These are phyloP conservation scores for Leccinum variicolor DNA, from an alignment of 768 basidiomycete genomes.

Conservation along the genomic window DNA sequence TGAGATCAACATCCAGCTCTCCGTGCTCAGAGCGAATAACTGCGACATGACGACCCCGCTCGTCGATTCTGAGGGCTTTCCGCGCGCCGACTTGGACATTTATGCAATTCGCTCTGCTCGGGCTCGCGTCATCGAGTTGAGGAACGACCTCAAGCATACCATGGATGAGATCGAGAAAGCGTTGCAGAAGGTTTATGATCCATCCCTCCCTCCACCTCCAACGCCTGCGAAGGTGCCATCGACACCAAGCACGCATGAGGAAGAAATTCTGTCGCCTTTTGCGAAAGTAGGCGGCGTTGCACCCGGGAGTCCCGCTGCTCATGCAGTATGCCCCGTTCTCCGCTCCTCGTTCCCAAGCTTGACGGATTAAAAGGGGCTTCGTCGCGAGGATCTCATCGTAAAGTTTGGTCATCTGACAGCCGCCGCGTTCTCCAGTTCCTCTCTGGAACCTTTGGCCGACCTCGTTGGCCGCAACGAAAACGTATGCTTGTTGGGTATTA, in stretches of 20 bases:
- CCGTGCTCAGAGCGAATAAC: slow-evolving; percentile 61
- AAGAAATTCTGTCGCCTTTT: slow-evolving; percentile 46
- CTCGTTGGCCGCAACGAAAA: slow-evolving; percentile 79
- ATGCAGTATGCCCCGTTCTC: slow-evolving; percentile 55
- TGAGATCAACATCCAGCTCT: slow-evolving; percentile 59
- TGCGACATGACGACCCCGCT: slow-evolving; percentile 70
- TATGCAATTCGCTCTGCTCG: slow-evolving; percentile 75
- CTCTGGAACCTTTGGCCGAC: slow-evolving; percentile 65
- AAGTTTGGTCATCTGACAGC: slow-evolving; percentile 67
- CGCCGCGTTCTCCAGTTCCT: slow-evolving; percentile 47
- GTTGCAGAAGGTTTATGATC: slow-evolving; percentile 68
- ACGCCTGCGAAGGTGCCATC: slow-evolving; percentile 26
- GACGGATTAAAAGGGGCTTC: slow-evolving; percentile 51
- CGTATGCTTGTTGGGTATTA: slow-evolving; percentile 41
- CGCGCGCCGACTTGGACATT: slow-evolving; percentile 81
- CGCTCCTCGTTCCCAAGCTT: background rate
- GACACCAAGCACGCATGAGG: slow-evolving; percentile 14
- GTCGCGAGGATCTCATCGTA: slow-evolving; percentile 65
- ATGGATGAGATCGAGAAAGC: slow-evolving; percentile 66
- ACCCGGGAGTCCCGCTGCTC: slow-evolving; percentile 75
- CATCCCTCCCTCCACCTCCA: slow-evolving; percentile 16
- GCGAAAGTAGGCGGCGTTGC: slow-evolving; percentile 82
- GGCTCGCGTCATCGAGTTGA: slow-evolving; percentile 71
- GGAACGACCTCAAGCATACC: slow-evolving; percentile 70
- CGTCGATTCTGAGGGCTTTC: slow-evolving; percentile 86